phyloP scores from a whole-genome alignment of 2,329 filamentous ascomycete genomes.

The Aspergillus flavus region DNA sequence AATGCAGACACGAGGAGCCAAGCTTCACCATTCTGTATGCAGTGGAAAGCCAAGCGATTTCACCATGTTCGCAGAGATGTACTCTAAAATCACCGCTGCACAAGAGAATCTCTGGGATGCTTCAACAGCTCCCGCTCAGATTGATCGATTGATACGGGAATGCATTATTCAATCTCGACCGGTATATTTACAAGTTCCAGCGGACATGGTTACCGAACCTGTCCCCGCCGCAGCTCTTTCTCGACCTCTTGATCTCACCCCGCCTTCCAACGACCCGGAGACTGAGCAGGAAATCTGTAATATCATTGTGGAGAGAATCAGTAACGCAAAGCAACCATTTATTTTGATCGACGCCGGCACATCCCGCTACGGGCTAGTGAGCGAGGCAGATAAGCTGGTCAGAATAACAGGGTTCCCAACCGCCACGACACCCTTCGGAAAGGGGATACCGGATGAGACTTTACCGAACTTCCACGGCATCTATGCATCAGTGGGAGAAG shows the following conservation, averaged over 20 bases:
- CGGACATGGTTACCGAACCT: conserved; percentile 50
- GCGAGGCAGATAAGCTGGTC: conserved; percentile 48
- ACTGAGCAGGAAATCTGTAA: conserved; percentile 8
- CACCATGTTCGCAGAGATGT: conserved; percentile 15
- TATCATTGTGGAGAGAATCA: conserved; percentile 45
- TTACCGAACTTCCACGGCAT: conserved; percentile 53
- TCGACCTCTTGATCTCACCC: conserved; percentile 13
- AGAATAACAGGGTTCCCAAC: conserved; percentile 50
- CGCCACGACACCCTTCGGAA: conserved; percentile 52
- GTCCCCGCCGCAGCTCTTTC: conserved; percentile 18
- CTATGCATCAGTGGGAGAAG: conserved; percentile 48
- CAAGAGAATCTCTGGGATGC: conserved; percentile 28
- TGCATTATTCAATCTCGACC: conserved; percentile 40
- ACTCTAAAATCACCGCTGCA: conserved; percentile 16
- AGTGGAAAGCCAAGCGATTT: conserved; percentile 15
- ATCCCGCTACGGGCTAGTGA: conserved; percentile 42
- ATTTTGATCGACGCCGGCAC: conserved; percentile 57
- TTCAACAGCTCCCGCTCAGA: neutral
- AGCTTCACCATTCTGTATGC: conserved; percentile 67
- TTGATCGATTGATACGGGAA: neutral
- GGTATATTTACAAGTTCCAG: conserved; percentile 58
- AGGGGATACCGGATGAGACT: conserved; percentile 54
- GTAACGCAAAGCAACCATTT: conserved; percentile 49
- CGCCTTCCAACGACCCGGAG: conserved; percentile 24
- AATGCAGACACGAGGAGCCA: conserved; percentile 47